These are phyloP conservation scores for Cyclotella choctawhatcheeana DNA, from an alignment of 108 stramenopile genomes.

Conservation along the genomic window DNA sequence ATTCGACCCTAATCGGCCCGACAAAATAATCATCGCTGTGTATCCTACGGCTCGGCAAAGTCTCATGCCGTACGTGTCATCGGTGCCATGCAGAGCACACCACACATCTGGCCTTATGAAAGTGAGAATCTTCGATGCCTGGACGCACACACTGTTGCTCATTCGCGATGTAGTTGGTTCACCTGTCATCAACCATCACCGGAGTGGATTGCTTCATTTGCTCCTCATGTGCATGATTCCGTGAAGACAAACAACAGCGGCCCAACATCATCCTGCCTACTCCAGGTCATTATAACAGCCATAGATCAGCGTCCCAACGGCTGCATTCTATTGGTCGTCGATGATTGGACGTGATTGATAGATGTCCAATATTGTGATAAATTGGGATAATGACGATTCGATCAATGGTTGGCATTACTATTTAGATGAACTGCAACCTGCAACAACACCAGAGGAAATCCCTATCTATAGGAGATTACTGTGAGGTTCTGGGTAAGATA, in stretches of 20 bases:
- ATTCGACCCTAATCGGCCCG: too few species aligned
- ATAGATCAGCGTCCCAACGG: constrained; percentile 57
- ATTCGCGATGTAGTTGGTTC: constrained; percentile 59
- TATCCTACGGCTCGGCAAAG: too few species aligned
- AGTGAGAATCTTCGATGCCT: too few species aligned
- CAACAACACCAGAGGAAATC: too few species aligned
- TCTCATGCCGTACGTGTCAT: too few species aligned
- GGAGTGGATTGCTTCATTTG: constrained; percentile 69
- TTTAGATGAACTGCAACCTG: too few species aligned
- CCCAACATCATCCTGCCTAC: constrained; percentile 57
- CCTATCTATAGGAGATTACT: constrained; percentile 58
- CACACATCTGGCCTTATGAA: too few species aligned
- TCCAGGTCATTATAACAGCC: constrained; percentile 69
- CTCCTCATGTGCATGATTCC: constrained; percentile 4
- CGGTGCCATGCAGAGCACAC: too few species aligned
- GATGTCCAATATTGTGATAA: constrained; percentile 73
- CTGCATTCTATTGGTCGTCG: constrained; percentile 63
- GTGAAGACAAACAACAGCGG: not conserved
- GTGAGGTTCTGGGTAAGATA: constrained; percentile 68
- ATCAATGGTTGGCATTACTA: too few species aligned
- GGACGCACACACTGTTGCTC: constrained; percentile 78
- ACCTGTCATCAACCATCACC: constrained; percentile 59
- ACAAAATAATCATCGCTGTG: too few species aligned
- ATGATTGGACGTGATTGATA: constrained; percentile 86
- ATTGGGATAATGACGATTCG: too few species aligned